Conservation (phyloP, 2,329 filamentous ascomycete genomes). For the Xylariaceae sp. region DNA sequence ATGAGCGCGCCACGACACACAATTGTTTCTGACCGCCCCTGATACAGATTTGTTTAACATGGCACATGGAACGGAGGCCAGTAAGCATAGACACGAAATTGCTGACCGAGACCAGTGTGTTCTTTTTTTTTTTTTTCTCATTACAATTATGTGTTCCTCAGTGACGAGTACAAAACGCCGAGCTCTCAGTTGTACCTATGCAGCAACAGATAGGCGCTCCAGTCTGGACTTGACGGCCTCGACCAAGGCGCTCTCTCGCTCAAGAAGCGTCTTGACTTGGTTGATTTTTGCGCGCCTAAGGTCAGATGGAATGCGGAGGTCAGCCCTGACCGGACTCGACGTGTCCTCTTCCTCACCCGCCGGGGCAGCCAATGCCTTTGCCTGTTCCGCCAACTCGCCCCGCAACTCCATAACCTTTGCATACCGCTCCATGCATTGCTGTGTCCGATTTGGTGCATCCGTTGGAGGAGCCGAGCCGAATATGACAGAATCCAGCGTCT, state of each 20-base stretch:
- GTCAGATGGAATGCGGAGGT: slow-evolving; percentile 54
- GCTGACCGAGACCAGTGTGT: slow-evolving; percentile 8
- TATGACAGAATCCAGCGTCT: slow-evolving; percentile 38
- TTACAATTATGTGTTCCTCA: slow-evolving; percentile 19
- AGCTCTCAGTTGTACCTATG: slow-evolving; percentile 11
- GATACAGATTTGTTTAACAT: neutral
- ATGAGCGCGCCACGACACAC: neutral
- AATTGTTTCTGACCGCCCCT: slow-evolving; percentile 9
- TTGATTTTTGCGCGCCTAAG: slow-evolving; percentile 60
- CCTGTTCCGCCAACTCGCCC: slow-evolving; percentile 50
- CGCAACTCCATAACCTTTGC: slow-evolving; percentile 53
- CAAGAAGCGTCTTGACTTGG: slow-evolving; percentile 60
- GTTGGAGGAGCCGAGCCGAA: slow-evolving; percentile 31
- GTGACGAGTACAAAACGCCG: neutral
- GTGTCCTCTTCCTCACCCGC: slow-evolving; percentile 27
- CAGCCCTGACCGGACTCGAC: slow-evolving; percentile 32
- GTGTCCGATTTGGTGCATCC: slow-evolving; percentile 36
- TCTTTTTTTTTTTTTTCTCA: no score
- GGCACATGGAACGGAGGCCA: neutral
- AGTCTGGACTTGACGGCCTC: slow-evolving; percentile 62
- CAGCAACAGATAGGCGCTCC: slow-evolving; percentile 47
- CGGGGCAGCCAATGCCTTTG: slow-evolving; percentile 37
- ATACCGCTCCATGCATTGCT: slow-evolving; percentile 53
- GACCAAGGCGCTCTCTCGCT: slow-evolving; percentile 64
- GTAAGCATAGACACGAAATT: slow-evolving; percentile 2